These are phyloP conservation scores for Meredithiella fracta DNA, from an alignment of 2,329 filamentous ascomycete species.

Conservation along the genomic window DNA sequence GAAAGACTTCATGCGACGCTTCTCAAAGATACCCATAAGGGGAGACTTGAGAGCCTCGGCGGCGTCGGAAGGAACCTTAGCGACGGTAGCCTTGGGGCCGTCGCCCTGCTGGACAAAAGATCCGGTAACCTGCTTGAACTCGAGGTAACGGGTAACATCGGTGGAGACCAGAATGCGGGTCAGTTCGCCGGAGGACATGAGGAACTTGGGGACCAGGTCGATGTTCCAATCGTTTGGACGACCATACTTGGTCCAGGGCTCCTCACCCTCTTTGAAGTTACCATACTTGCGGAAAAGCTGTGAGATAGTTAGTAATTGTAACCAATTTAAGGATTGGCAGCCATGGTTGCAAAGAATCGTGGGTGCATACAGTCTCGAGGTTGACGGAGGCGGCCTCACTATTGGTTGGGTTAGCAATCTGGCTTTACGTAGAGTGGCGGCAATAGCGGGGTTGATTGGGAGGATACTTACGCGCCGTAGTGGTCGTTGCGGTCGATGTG, in stretches of 20 bases:
- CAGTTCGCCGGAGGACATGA: conserved; percentile 96
- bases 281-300: conserved; percentile 96
- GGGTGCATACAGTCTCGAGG: conserved; percentile 61
- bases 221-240: conserved; percentile 98
- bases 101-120: conserved; percentile 88
- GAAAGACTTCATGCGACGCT: conserved; percentile 91
- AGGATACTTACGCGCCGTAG: conserved; percentile 70
- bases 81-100: conserved; percentile 72
- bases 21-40: conserved; percentile 95
- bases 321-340: not conserved
- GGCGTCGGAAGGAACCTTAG: conserved; percentile 91
- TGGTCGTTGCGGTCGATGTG: conserved; percentile 98
- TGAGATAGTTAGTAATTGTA: conserved; percentile 1
- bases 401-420: conserved; percentile 17
- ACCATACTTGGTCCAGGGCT: conserved; percentile 97
- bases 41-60: conserved; percentile 79
- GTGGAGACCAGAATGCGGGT: conserved; percentile 97
- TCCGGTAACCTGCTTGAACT: conserved; percentile 88
- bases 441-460: not conserved
- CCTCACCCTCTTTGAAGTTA: conserved; percentile 59
- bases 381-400: conserved; percentile 91
- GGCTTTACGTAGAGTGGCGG: conserved; percentile 16
- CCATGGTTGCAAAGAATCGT: not conserved
- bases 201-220: conserved; percentile 91
- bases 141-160: conserved; percentile 74